Conservation (phyloP, 1,284 basidiomycete genomes). For the Thelephora terrestris region DNA sequence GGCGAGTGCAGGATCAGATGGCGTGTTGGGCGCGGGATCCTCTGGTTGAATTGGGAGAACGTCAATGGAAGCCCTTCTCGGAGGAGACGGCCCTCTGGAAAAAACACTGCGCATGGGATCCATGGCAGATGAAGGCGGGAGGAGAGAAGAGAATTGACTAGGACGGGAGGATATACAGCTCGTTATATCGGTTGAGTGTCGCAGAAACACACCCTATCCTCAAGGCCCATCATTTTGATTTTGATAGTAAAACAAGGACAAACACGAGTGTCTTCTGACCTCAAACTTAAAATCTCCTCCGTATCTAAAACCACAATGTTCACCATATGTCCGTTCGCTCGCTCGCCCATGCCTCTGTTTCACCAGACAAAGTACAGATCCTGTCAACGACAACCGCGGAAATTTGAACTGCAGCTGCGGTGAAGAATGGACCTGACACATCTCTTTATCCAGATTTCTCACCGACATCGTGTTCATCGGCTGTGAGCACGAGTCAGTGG, state of each 20-base stretch:
- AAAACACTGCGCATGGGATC: conserved; percentile 1
- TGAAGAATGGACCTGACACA: conserved; percentile 20
- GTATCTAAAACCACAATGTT: not conserved
- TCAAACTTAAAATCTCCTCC: not conserved
- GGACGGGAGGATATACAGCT: not conserved
- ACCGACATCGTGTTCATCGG: conserved; percentile 21
- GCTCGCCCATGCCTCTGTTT: not conserved
- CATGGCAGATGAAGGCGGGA: not conserved
- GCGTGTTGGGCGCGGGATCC: no score
- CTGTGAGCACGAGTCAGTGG: conserved; percentile 45
- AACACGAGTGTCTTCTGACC: not conserved
- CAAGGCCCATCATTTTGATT: not conserved
- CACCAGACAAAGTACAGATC: not conserved
- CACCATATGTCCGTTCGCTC: not conserved
- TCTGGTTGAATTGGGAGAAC: not conserved
- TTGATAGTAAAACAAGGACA: not conserved
- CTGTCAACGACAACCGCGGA: conserved; percentile 31
- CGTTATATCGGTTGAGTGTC: not conserved
- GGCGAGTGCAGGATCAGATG: no score
- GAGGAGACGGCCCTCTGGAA: not conserved
- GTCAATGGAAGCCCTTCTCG: not conserved
- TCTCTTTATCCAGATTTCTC: not conserved
- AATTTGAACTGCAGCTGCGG: conserved; percentile 32
- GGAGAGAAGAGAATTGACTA: not conserved
- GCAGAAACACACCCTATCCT: not conserved